Percentiles rank a stretch among this genome's conserved stretches.
These are phyloP conservation scores for Marasmius sp. DNA, from an alignment of 1,284 basidiomycete genomes.

Conservation along the genomic window DNA sequence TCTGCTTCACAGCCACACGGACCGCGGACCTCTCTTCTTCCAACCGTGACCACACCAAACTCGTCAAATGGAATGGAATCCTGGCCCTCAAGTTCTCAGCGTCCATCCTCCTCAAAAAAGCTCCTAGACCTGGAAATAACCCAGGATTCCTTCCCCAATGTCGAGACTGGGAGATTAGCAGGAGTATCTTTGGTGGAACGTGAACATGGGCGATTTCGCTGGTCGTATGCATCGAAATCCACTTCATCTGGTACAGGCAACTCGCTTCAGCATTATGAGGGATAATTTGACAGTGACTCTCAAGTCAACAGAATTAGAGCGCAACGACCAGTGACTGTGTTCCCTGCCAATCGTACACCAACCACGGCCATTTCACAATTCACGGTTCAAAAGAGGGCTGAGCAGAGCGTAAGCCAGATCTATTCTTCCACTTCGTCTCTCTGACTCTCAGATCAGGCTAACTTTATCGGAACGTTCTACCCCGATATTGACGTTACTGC, in stretches of 20 bases:
- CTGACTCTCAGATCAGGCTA: conserved; percentile 42
- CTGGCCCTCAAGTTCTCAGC: conserved; percentile 57
- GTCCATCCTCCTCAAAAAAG: conserved; percentile 10
- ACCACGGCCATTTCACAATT: conserved; percentile 28
- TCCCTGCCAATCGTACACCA: conserved; percentile 53
- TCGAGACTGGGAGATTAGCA: conserved; percentile 55
- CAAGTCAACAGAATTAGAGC: conserved; percentile 4
- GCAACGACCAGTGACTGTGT: conserved; percentile 39
- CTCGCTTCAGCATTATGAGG: conserved; percentile 1
- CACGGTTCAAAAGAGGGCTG: conserved; percentile 45
- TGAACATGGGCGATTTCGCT: conserved; percentile 44
- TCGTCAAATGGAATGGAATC: conserved; percentile 65
- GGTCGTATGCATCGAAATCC: conserved; percentile 45
- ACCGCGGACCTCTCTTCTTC: background rate
- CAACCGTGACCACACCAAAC: background rate
- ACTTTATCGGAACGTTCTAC: conserved; percentile 64
- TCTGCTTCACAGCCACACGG: background rate
- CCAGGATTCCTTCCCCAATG: conserved; percentile 44
- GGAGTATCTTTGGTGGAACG: conserved; percentile 48
- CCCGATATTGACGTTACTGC: conserved; percentile 71
- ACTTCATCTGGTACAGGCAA: conserved; percentile 22
- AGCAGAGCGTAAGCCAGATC: conserved; percentile 55
- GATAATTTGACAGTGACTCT: background rate
- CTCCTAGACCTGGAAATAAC: conserved; percentile 29
- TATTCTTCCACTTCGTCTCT: background rate